Conservation (phyloP, 257 asterid species). For the Fraxinus excelsior region DNA sequence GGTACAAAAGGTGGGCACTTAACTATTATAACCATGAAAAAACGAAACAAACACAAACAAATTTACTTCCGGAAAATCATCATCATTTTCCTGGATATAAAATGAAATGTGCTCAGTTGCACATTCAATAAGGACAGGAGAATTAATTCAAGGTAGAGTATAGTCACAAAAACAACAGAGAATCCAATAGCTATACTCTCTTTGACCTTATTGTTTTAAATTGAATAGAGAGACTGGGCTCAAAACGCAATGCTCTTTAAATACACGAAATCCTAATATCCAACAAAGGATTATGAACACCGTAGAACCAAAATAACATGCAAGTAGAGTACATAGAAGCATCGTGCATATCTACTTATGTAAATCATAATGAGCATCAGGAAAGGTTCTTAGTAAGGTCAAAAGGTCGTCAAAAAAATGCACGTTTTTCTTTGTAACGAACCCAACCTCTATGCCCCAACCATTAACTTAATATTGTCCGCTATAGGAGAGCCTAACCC, state of each 20-base stretch:
- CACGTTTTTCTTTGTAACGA: too few species aligned
- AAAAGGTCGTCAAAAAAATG: too few species aligned
- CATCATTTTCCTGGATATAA: neutral
- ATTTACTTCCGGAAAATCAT: neutral
- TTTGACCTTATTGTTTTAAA: neutral
- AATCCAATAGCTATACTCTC: neutral
- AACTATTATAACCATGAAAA: neutral
- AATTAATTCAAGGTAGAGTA: neutral
- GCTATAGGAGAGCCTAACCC: too few species aligned
- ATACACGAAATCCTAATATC: neutral
- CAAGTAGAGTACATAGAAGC: neutral
- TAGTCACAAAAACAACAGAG: neutral
- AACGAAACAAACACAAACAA: neutral
- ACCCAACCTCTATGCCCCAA: too few species aligned
- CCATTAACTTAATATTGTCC: too few species aligned
- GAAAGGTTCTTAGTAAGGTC: neutral
- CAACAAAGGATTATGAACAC: neutral
- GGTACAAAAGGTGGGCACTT: neutral
- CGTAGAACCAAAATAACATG: neutral
- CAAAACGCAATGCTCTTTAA: neutral
- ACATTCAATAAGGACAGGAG: neutral
- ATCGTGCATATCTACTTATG: neutral
- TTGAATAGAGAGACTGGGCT: neutral
- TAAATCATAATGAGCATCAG: neutral
- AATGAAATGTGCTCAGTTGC: neutral